These are phyloP conservation scores for Vaccinium corymbosum DNA, from an alignment of 148 eudicot species.

Conservation along the genomic window DNA sequence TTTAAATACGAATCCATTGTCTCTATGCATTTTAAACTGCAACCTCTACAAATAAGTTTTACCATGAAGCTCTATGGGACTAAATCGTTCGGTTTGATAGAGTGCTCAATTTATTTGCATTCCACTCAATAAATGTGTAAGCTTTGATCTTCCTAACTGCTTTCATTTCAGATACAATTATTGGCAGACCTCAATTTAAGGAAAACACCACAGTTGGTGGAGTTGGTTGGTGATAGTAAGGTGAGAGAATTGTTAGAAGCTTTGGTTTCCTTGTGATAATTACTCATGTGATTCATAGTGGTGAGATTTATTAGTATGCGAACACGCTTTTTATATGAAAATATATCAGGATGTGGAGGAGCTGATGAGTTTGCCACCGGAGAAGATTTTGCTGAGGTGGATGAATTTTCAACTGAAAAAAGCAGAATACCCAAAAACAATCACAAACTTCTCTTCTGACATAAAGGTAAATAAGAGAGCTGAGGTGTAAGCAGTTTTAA, in stretches of 20 bases:
- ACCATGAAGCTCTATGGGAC: background rate
- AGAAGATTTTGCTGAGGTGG: conserved; percentile 92
- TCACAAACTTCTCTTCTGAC: conserved; percentile 92
- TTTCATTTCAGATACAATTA: conserved; percentile 76
- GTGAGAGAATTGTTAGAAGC: conserved; percentile 29
- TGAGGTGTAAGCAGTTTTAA: background rate
- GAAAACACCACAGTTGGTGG: conserved; percentile 95
- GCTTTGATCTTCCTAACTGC: conserved; percentile 14
- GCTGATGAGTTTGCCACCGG: conserved; percentile 92
- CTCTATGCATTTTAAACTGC: background rate
- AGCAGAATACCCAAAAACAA: conserved; percentile 58
- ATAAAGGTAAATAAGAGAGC: conserved; percentile 56
- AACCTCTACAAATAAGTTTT: background rate
- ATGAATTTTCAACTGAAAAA: conserved; percentile 93
- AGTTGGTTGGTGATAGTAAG: conserved; percentile 87
- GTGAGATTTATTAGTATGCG: background rate
- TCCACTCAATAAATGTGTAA: conserved; percentile 8
- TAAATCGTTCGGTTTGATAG: background rate
- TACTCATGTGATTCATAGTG: background rate
- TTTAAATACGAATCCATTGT: background rate
- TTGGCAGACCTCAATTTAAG: conserved; percentile 94
- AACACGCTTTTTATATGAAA: background rate
- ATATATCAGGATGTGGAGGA: conserved; percentile 83
- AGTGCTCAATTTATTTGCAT: background rate
- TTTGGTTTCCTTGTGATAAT: background rate